phyloP scores from a whole-genome alignment of 805 yeast genomes.

The Cyberlindnera mrakii region DNA sequence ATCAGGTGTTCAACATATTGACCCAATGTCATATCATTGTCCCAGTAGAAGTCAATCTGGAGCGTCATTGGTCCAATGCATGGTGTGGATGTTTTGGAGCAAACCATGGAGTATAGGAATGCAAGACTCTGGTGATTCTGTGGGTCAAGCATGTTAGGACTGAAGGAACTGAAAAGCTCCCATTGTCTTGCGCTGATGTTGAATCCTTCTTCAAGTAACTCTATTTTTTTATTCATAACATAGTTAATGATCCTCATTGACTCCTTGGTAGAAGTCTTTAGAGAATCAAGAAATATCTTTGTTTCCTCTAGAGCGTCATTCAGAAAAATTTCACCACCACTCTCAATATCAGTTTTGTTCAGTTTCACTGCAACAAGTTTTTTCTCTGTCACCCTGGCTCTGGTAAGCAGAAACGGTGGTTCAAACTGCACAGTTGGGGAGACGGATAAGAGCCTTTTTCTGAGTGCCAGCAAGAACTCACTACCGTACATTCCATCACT shows the following conservation, averaged over 20 bases:
- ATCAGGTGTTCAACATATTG: slow-evolving; percentile 79
- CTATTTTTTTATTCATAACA: slow-evolving; percentile 26
- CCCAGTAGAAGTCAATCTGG: slow-evolving; percentile 82
- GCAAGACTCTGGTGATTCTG: slow-evolving; percentile 73
- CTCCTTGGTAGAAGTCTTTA: slow-evolving; percentile 19
- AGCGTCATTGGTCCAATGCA: slow-evolving; percentile 88
- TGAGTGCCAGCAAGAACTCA: slow-evolving; percentile 34
- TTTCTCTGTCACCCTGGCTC: slow-evolving; percentile 48
- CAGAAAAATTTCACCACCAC: slow-evolving; percentile 12
- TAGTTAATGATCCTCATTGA: slow-evolving; percentile 26
- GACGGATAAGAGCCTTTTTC: slow-evolving; percentile 58
- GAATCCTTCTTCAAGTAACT: slow-evolving; percentile 26
- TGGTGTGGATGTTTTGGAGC: slow-evolving; percentile 80
- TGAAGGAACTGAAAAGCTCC: slow-evolving; percentile 52
- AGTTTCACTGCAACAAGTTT: slow-evolving; percentile 24
- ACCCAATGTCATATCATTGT: slow-evolving; percentile 85
- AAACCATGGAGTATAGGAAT: slow-evolving; percentile 75
- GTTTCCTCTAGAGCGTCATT: slow-evolving; percentile 10
- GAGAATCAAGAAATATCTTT: slow-evolving; percentile 3
- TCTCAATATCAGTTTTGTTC: slow-evolving; percentile 16
- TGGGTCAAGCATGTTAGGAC: slow-evolving; percentile 59
- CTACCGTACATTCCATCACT: slow-evolving; percentile 25
- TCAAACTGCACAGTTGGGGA: slow-evolving; percentile 82
- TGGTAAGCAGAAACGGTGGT: slow-evolving; percentile 55
- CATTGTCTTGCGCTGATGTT: slow-evolving; percentile 46